These are phyloP conservation scores for Rhodotorula sp. DNA, from an alignment of 1,284 basidiomycete species.

Conservation along the genomic window DNA sequence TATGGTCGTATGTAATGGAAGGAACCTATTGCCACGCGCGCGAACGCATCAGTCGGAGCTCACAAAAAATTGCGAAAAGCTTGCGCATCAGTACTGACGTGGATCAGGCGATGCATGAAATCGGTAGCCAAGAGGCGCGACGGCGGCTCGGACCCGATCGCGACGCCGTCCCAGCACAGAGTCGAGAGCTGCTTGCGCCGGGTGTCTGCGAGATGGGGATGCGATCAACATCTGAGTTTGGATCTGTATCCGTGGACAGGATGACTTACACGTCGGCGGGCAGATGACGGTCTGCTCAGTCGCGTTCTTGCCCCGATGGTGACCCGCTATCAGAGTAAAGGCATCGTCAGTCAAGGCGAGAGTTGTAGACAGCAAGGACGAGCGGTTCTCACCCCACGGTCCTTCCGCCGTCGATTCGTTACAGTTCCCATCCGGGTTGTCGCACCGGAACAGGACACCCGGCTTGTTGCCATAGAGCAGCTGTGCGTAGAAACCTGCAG, in stretches of 20 bases:
- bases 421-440: background rate
- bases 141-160: too few species aligned
- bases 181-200: too few species aligned
- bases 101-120: background rate
- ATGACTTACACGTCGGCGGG: background rate
- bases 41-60: too few species aligned
- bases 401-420: background rate
- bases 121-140: too few species aligned
- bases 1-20: background rate
- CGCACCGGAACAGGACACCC: background rate
- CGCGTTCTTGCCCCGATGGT: conserved; percentile 1
- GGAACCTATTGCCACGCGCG: background rate
- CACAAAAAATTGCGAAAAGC: too few species aligned
- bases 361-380: background rate
- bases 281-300: background rate
- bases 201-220: too few species aligned
- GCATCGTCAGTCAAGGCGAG: background rate
- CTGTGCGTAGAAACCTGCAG: background rate
- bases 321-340: background rate
- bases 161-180: too few species aligned
- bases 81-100: background rate
- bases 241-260: too few species aligned
- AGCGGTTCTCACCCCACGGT: background rate
- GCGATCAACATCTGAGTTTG: too few species aligned
- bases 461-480: background rate